phyloP scores from a whole-genome alignment of 129 eudicot genomes.

The Flaveria linearis region DNA sequence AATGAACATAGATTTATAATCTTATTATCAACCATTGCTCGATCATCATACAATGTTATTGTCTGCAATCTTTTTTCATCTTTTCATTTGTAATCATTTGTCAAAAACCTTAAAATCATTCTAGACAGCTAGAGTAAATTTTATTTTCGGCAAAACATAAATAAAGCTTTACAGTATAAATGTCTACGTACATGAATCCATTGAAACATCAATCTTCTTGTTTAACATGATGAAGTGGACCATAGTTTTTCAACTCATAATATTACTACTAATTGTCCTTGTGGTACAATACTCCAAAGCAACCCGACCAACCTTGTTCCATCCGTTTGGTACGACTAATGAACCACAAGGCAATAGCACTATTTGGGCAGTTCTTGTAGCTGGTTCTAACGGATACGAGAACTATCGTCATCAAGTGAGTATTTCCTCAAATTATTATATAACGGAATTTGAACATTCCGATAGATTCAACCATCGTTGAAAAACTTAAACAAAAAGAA shows the following conservation, averaged over 20 bases:
- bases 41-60: not conserved
- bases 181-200: no score
- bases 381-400: slow-evolving; percentile 61
- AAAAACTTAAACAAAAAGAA: no score
- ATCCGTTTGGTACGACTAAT: not conserved
- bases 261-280: no score
- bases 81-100: no score
- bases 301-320: not conserved
- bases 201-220: no score
- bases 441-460: not conserved
- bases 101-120: no score
- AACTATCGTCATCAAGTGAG: slow-evolving; percentile 82
- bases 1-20: slow-evolving; percentile 5
- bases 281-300: slow-evolving; percentile 24
- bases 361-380: slow-evolving; percentile 83
- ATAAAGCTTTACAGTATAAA: not conserved
- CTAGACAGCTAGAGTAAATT: not conserved
- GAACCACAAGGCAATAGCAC: slow-evolving; percentile 30
- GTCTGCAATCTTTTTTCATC: not conserved
- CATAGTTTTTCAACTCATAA: no score
- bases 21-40: not conserved
- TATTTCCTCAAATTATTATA: not conserved
- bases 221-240: no score
- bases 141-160: slow-evolving; percentile 11
- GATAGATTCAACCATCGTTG: no score